Base-by-base conservation (phyloP, 2,329 filamentous ascomycete species). In the Onygenales sp. region DNA sequence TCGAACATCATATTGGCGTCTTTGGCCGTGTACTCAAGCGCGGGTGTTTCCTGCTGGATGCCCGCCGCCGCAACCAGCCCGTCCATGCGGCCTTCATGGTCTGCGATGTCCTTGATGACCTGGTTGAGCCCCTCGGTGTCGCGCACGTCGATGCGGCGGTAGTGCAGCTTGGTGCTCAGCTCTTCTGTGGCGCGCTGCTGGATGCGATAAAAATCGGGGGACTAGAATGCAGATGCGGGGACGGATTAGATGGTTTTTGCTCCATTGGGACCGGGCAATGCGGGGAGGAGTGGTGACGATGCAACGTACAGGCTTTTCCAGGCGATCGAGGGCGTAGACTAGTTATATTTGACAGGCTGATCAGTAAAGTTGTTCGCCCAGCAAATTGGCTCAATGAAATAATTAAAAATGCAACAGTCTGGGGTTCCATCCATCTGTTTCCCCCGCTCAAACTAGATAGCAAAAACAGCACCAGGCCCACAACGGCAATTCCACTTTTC, bases 141-240 rank as follows among this genome's bases (percentile, higher is more conserved):
- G 33, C 87, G 82, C 14, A 95, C 88, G 65, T 95, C 90, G 55
- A 91, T 81, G 59, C 85, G 82, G 63, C 85, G 83, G 74, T 94
- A 95, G 51, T 83, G 77, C 43, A 93, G 70, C 47, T 78, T 79
- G 1, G 83, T 85, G 59, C 77, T 80, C n/a, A 89, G 76, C 63
- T 86, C 81, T 45, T 78, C 72, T 36, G 73, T 72, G 40, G 86
- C 86, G 50, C 81, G 78, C 57, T 79, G 74, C 50, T 85, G 83
- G 52, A 91, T 77, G 40, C 73, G 71, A 54, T 78, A 77, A 68
- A 91, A 93, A 54, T 83, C 79, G 1, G 77, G 65, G 31, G 77
- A 78, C 63, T 70, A 54, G 39, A 55, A 36, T 27, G 1, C 2
- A 42, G 34, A 14, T 42, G n/a, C 8, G 7, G 6, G 17, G 17